Evolutionary conservation across 2,329 filamentous ascomycete species (phyloP), one percentile per base, ranked within the genome.

Genomic region (Aureobasidium sp.): DNA sequence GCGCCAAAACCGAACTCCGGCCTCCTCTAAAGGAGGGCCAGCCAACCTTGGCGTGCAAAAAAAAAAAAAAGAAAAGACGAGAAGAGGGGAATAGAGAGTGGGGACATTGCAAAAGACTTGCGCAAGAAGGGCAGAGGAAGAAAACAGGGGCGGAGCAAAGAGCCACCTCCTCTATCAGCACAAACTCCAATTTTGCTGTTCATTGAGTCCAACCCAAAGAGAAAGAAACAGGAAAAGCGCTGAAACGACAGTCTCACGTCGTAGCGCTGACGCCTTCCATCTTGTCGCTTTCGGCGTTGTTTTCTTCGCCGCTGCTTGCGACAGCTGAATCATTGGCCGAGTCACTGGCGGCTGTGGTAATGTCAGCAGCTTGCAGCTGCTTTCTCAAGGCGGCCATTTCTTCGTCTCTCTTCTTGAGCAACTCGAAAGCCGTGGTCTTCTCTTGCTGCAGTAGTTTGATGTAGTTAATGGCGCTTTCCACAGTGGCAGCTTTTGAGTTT

Each of bases 381-480:
- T 55, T 56, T 51, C 63, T 48, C 48, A 63, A 47, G 25, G 57
- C 49, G 62, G 64, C 66, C 68, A 73, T 67, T 56, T 70, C 69
- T 29, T 69, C 70, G 17, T 71, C 64, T 42, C 53, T 66, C 59
- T 72, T 68, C 62, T 68, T 67, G 56, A 69, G 67, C 34, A 67
- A 60, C 49, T 66, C 59, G 20, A 66, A 64, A 39, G 70, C 64
- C 3, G 52, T 45, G n/a, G 47, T 45, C 36, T 63, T 62, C 45
- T 67, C 89, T 68, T 84, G 79, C 74, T 95, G 87, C 64, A 99
- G 76, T 64, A 87, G 83, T 75, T 90, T 93, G 77, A 99, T 97
- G 72, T 97, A 97, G 62, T 92, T 87, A 69, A 97, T 97, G 1
- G 94, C 94, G 76, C 90, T 87, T 75, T 99, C 94, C n/a, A 99